Evolutionary conservation across 208 protist species (phyloP), one percentile per base, ranked within the genome.

Genomic region (Wallacemonas sp.): DNA sequence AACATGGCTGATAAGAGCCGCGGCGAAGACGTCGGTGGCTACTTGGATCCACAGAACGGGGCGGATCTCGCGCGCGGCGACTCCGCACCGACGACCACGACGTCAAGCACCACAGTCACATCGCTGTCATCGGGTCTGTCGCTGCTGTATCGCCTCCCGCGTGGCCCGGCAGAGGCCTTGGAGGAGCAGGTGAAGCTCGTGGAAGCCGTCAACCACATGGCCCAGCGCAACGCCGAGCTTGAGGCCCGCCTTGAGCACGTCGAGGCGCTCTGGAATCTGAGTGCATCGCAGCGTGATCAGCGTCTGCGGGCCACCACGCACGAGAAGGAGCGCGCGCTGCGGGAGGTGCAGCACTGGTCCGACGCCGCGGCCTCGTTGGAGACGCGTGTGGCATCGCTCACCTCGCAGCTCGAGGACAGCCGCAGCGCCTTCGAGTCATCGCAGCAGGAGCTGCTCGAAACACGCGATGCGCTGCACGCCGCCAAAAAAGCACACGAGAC

Each of bases 141-240:
- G 61, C 80, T 75, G 48, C 61, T 87, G 14, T 87, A 87, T 30
- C 73, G 77, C 24, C 64, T 84, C 1, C 81, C 81, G 14, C 74
- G 77, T 30, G 80, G 56, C 34, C 81, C 81, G 0, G 81, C 73
- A 5, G 81, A 83, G 70, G 73, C 76, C 1, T 64, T 88, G 29
- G 65, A 78, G 47, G 83, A 83, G 73, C 71, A 89, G 57, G 44
- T 90, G 64, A 67, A 68, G n/a, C 72, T 92, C 47, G 56, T 86
- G 12, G 74, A 83, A 43, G 71, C 78, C 39, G 19, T 92, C n/a
- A 61, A 70, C 24, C 66, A 61, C 2, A 60, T 81, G 23, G 56
- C 32, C 12, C 76, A 78, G 44, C 71, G 76, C 38, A 83, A 86
- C 27, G 64, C 46, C 12, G 57, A 60, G 29, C 71, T 92, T 1